These are phyloP conservation scores for Cordyceps farinosa DNA, from an alignment of 2,329 filamentous ascomycete genomes.

Conservation along the genomic window DNA sequence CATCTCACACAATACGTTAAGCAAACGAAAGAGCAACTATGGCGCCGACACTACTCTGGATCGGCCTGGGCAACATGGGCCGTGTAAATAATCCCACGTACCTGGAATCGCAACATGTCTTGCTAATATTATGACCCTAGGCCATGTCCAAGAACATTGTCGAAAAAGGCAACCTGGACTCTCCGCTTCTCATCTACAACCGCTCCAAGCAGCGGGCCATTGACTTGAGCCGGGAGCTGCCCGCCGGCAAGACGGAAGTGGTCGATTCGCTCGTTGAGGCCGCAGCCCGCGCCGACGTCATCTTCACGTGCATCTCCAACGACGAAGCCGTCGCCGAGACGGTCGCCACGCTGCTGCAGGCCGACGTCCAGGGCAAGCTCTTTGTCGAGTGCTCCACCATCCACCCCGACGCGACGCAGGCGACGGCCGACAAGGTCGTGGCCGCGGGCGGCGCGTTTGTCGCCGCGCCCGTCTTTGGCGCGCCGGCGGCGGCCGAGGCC, in stretches of 20 bases:
- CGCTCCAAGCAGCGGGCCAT: slow-evolving; percentile 64
- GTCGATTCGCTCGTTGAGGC: slow-evolving; percentile 62
- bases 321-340: slow-evolving; percentile 67
- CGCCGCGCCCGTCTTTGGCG: slow-evolving; percentile 67
- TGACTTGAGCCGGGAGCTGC: slow-evolving; percentile 60
- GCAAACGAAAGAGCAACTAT: slow-evolving; percentile 31
- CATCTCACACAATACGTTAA: neutral
- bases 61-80: slow-evolving; percentile 87
- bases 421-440: slow-evolving; percentile 55
- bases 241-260: slow-evolving; percentile 59
- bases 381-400: slow-evolving; percentile 87
- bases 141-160: slow-evolving; percentile 83
- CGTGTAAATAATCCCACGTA: slow-evolving; percentile 50
- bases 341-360: slow-evolving; percentile 52
- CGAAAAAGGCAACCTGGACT: slow-evolving; percentile 67
- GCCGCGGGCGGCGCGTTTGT: slow-evolving; percentile 68
- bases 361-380: slow-evolving; percentile 64
- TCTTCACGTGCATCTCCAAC: slow-evolving; percentile 79
- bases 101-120: slow-evolving; percentile 5
- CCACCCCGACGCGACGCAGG: slow-evolving; percentile 74
- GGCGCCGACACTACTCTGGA: slow-evolving; percentile 66
- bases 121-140: slow-evolving; percentile 37
- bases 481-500: slow-evolving; percentile 64
- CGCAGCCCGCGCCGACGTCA: slow-evolving; percentile 66
- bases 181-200: slow-evolving; percentile 76